These are phyloP conservation scores for Nectriaceae sp. DNA, from an alignment of 2,329 filamentous ascomycete genomes.

Conservation along the genomic window DNA sequence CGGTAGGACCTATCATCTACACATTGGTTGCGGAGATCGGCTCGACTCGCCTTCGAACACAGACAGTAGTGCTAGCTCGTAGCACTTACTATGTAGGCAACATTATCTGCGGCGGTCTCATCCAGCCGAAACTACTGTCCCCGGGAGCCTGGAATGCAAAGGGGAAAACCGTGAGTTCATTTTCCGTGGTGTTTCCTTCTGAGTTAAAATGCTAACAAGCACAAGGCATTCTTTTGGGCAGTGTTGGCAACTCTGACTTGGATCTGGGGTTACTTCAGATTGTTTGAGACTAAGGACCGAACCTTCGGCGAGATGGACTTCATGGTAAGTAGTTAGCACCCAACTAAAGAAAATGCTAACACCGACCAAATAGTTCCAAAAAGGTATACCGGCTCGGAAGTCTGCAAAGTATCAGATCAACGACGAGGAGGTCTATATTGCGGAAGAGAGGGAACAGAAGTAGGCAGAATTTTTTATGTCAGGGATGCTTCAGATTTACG, in stretches of 20 bases:
- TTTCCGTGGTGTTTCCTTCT: neutral
- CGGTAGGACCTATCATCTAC: conserved; percentile 47
- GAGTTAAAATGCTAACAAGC: conserved; percentile 5
- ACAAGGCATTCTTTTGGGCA: conserved; percentile 46
- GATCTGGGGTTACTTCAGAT: conserved; percentile 44
- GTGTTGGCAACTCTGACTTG: conserved; percentile 37
- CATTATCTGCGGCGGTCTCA: conserved; percentile 40
- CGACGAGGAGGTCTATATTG: conserved; percentile 34
- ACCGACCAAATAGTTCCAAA: conserved; percentile 32
- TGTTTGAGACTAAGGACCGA: conserved; percentile 47
- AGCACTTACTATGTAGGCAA: conserved; percentile 43
- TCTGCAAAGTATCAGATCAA: conserved; percentile 39
- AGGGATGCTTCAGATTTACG: no score
- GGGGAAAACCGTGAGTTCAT: conserved; percentile 38
- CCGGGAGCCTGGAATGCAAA: conserved; percentile 42
- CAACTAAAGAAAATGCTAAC: conserved; percentile 11
- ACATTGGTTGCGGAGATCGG: conserved; percentile 45
- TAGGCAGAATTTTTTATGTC: no score
- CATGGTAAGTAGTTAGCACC: conserved; percentile 31
- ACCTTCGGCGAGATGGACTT: conserved; percentile 48
- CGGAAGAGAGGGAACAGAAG: conserved; percentile 19
- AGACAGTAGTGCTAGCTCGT: conserved; percentile 45
- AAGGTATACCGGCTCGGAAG: conserved; percentile 39
- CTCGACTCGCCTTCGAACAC: conserved; percentile 43
- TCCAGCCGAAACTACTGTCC: conserved; percentile 41